Percentiles rank a stretch among this genome's conserved stretches.
These are phyloP conservation scores for Rubroboletus satanas DNA, from an alignment of 768 basidiomycete genomes.

Conservation along the genomic window DNA sequence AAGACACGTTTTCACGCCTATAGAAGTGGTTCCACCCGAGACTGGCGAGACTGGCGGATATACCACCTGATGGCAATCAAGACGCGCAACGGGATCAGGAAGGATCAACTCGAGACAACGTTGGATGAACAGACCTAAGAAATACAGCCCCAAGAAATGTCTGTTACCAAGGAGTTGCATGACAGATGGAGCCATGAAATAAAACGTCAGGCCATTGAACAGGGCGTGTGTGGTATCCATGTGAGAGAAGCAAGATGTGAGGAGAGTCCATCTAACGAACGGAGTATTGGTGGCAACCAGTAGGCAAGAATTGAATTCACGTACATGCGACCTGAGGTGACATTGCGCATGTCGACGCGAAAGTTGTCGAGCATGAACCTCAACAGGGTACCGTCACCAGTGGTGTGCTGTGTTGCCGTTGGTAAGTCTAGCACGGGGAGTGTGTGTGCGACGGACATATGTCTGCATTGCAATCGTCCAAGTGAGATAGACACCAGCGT, in stretches of 20 bases:
- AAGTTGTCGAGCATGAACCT: slow-evolving; percentile 64
- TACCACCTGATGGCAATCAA: slow-evolving; percentile 46
- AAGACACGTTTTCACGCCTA: slow-evolving; percentile 30
- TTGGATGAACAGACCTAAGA: slow-evolving; percentile 49
- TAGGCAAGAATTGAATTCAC: slow-evolving; percentile 17
- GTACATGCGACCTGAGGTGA: slow-evolving; percentile 62
- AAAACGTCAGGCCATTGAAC: slow-evolving; percentile 77
- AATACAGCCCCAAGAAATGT: slow-evolving; percentile 68
- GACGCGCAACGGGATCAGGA: background rate
- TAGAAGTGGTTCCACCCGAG: slow-evolving; percentile 43
- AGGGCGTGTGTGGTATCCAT: slow-evolving; percentile 54
- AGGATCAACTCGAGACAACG: background rate
- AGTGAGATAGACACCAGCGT: slow-evolving; percentile 55
- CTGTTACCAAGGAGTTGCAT: slow-evolving; percentile 60
- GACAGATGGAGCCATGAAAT: slow-evolving; percentile 68
- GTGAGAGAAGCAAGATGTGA: slow-evolving; percentile 74
- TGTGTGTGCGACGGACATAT: slow-evolving; percentile 30
- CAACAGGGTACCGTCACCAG: slow-evolving; percentile 36
- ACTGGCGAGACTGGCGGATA: slow-evolving; percentile 49
- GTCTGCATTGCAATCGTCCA: slow-evolving; percentile 46
- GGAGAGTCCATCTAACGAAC: slow-evolving; percentile 61
- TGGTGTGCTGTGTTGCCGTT: slow-evolving; percentile 30
- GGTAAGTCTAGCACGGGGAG: background rate
- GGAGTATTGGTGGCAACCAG: background rate
- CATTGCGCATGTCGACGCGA: slow-evolving; percentile 54